A percentile compares a stretch with the other conserved stretches of the same genome.
Evolutionary conservation across 1,284 basidiomycete species (phyloP).

Genomic region (Cutaneotrichosporon cutaneum): DNA sequence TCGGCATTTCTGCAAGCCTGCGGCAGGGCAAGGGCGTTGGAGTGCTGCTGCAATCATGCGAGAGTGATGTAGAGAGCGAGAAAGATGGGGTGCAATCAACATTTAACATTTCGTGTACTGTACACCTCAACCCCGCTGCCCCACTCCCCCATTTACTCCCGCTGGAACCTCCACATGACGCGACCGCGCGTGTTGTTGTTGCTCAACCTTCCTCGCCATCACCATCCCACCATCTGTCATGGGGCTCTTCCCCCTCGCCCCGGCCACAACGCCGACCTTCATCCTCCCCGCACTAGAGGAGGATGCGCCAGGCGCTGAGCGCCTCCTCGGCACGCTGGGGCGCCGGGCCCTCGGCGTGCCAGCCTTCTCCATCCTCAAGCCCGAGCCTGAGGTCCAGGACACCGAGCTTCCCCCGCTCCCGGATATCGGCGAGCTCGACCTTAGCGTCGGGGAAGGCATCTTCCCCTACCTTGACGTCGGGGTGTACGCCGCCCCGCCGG

Average conservation of each 20-base stretch:
- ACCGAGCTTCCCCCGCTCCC: not conserved
- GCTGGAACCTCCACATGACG: not conserved
- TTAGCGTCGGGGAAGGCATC: not conserved
- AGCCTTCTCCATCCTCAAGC: not conserved
- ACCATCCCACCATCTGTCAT: not conserved
- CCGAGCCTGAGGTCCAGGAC: constrained; percentile 12
- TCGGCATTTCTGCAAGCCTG: too few relatives aligned
- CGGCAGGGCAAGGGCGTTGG: too few relatives aligned
- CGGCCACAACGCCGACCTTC: constrained; percentile 17
- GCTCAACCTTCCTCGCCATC: not conserved
- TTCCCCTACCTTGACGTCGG: not conserved
- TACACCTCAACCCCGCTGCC: not conserved
- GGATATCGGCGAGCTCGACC: not conserved
- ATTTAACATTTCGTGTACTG: too few relatives aligned
- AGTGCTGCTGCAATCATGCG: too few relatives aligned
- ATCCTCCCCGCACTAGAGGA: constrained; percentile 34
- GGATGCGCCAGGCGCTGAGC: constrained; percentile 30
- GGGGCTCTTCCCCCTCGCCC: constrained; percentile 10
- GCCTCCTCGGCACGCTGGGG: constrained; percentile 22
- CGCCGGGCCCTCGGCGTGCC: not conserved
- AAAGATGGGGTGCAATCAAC: too few relatives aligned
- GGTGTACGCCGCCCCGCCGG: not conserved
- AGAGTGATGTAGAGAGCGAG: not conserved
- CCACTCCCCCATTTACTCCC: not conserved
- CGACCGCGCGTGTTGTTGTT: not conserved